Evolutionary conservation across 345 rosid genomes (phyloP).

Genomic region (Ricinus communis): DNA sequence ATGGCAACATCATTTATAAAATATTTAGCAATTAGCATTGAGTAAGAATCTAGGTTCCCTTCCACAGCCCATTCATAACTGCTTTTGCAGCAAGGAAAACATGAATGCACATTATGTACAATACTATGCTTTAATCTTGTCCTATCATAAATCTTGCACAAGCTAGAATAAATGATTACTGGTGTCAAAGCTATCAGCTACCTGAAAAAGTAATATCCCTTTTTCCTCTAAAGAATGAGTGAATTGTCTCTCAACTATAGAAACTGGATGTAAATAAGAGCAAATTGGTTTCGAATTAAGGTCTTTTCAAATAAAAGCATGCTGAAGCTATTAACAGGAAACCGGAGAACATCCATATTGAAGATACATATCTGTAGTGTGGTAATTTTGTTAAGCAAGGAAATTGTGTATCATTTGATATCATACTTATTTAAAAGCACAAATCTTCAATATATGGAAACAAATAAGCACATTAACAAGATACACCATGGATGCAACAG

Average conservation of each 20-base stretch:
- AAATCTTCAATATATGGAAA: not conserved
- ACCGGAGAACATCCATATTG: not conserved
- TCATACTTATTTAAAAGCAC: not conserved
- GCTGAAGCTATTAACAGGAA: not conserved
- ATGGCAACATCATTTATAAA: not conserved
- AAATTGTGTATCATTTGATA: not conserved
- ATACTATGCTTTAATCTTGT: not conserved
- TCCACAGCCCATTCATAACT: not conserved
- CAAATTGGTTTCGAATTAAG: not conserved
- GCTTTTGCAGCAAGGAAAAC: not conserved
- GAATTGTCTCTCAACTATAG: not conserved
- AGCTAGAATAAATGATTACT: not conserved
- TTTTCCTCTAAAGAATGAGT: not conserved
- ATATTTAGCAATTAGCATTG: no score
- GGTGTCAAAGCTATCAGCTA: not conserved
- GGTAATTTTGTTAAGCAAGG: not conserved
- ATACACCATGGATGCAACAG: not conserved
- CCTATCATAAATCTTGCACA: not conserved
- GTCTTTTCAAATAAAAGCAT: not conserved
- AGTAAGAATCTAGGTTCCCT: no score
- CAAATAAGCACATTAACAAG: not conserved
- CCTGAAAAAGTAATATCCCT: not conserved
- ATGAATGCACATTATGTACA: not conserved
- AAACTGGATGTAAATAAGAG: no score
- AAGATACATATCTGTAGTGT: not conserved